Percentiles rank a stretch among this genome's conserved stretches.
Evolutionary conservation across 345 rosid species (phyloP).

Genomic region (Sisymbrium altissimum): DNA sequence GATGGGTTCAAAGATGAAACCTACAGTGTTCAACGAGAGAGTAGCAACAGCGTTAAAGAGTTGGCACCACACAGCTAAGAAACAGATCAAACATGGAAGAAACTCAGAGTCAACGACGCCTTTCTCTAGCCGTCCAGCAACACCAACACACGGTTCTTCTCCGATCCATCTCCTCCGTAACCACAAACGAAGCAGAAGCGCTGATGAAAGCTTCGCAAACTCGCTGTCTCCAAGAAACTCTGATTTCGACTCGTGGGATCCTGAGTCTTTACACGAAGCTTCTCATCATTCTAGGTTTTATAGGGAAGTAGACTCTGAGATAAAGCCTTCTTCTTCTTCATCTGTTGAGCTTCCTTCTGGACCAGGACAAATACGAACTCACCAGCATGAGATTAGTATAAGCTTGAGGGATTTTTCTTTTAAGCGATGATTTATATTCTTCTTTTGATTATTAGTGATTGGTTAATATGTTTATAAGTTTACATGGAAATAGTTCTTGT

Average conservation of each 20-base stretch:
- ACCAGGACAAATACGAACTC: neutral
- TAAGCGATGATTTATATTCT: constrained; percentile 6
- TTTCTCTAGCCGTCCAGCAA: constrained; percentile 56
- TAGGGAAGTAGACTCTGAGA: constrained; percentile 20
- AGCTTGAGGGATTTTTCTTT: constrained; percentile 36
- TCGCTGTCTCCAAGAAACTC: constrained; percentile 27
- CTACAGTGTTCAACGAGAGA: constrained; percentile 72
- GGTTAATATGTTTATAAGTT: neutral
- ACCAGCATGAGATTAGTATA: constrained; percentile 20
- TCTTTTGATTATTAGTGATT: neutral
- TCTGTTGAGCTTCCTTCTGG: neutral
- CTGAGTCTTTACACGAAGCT: constrained; percentile 28
- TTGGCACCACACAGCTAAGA: constrained; percentile 81
- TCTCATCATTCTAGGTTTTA: constrained; percentile 9
- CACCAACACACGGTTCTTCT: constrained; percentile 58
- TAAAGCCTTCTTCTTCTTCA: neutral
- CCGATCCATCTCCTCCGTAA: constrained; percentile 61
- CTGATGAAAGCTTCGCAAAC: constrained; percentile 8
- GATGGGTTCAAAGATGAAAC: constrained; percentile 96
- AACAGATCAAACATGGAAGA: constrained; percentile 55
- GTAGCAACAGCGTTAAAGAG: constrained; percentile 62
- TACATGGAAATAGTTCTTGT: neutral
- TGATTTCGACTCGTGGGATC: constrained; percentile 28
- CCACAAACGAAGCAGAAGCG: constrained; percentile 33
- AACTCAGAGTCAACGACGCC: constrained; percentile 47